Base-by-base conservation (phyloP, 2,329 filamentous ascomycete species). In the Lithohypha guttulata region DNA sequence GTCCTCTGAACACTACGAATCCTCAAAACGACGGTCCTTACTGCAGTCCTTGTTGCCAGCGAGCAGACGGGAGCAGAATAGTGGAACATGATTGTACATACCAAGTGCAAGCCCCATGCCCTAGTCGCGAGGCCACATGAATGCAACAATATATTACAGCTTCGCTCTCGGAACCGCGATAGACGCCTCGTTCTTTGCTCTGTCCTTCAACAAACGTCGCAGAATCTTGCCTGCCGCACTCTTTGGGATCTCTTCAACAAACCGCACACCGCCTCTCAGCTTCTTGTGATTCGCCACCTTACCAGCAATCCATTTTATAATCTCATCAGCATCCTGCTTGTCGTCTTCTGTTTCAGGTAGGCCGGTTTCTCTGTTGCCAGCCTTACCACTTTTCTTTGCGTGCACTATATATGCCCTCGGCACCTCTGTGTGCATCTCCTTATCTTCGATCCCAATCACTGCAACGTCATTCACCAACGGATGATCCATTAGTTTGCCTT, bases 371-470 rank as follows among this genome's bases (percentile, higher is more conserved):
- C 31, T 39, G n/a, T 39, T 31, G 5, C 35, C 35, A 10, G 30
- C 29, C 10, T 36, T 38, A 11, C 30, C 11, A 14, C 66, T 66
- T 9, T 59, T 60, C 64, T 64, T 60, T 2, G 59, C 63, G 29
- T 75, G 68, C 3, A 66, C 62, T 27, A 66, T 56, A 47, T 65
- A 66, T 11, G 62, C 63, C 29, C 62, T 42, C 1, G 63, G 63
- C 6, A 62, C 58, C 45, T 66, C 63, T 6, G 62, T 64, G 15
- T 59, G 56, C 34, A 48, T 43, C 10, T 46, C 31, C 8, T 60
- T 55, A 21, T 55, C 51, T 4, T 51, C 38, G 11, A 65, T 54
- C 1, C 63, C 65, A 30, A 70, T 65, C 6, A 70, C 67, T 4
- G 64, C 63, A 1, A 64, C 65, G 51, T 70, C 67, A 2, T 56